Evolutionary conservation across 257 asterid species (phyloP), one percentile per base, ranked within the genome.

Genomic region (Jacaranda copaia): DNA sequence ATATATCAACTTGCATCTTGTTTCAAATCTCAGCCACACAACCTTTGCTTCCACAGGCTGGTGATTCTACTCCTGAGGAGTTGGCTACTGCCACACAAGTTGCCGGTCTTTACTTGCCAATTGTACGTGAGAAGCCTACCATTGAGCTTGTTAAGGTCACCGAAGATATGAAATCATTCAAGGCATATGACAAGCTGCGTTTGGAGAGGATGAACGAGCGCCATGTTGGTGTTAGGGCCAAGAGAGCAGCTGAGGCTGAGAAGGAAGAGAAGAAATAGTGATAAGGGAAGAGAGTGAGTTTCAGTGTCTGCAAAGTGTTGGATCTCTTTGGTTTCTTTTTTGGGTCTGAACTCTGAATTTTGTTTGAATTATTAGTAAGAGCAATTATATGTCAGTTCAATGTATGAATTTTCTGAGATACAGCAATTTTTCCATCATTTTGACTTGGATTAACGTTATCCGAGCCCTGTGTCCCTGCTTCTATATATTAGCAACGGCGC

Each of bases 181-280:
- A 73, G 85, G 93, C 97, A 9, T 92, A 88, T 9, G 82, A 88
- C 85, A 92, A 90, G 88, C 88, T 92, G 66, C 96, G 98, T 1
- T 18, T 92, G 76, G 98, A 92, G 85, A 61, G 96, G 56, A 85
- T 70, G 2, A 92, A 92, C 19, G 89, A 66, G 1, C 93, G 98
- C 39, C 91, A 92, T 13, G 89, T 88, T 3, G 98, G 98, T 49
- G 85, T 77, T 32, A 86, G 98, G 80, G 92, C 93, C 55, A 92
- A 92, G 97, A 92, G 82, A 84, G 96, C 98, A 3, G 98, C 98
- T 0, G 98, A 92, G 85, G 98, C 98, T 14, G 98, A 90, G 74
- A 92, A 92, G 89, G 98, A 92, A 73, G 97, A 92, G 71, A 92
- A 92, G 87, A 92, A 92, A 71, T 92, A 86, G 72, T 16, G 55